Percentiles rank a stretch among this genome's conserved stretches.
Conservation (phyloP, 768 basidiomycete genomes). For the Dictyophora rubrovolvata region DNA sequence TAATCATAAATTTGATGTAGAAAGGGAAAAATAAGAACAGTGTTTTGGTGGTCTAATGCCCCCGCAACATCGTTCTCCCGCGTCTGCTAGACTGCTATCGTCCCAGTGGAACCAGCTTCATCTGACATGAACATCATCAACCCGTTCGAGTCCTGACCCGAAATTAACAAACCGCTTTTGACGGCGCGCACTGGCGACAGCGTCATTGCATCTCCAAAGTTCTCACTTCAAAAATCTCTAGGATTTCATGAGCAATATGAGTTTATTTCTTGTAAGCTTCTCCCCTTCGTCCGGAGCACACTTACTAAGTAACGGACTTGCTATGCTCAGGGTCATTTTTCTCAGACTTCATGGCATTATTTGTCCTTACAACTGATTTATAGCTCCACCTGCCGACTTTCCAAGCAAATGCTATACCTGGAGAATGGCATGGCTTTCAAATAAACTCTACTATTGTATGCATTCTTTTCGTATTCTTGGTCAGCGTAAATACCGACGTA, state of each 20-base stretch:
- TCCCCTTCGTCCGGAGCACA: not conserved
- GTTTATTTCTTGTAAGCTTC: not conserved
- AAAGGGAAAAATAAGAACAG: too few relatives aligned
- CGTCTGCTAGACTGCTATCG: too few relatives aligned
- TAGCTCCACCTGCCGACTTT: constrained; percentile 6
- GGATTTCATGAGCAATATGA: constrained; percentile 3
- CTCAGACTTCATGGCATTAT: not conserved
- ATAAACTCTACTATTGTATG: constrained; percentile 1
- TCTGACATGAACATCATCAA: too few relatives aligned
- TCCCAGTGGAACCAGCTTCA: too few relatives aligned
- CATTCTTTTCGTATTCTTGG: not conserved
- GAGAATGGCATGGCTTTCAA: constrained; percentile 6
- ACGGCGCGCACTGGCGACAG: too few relatives aligned
- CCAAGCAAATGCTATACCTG: not conserved
- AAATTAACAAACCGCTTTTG: too few relatives aligned
- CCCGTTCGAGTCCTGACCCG: too few relatives aligned
- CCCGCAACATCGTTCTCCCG: too few relatives aligned
- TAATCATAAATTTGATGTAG: too few relatives aligned
- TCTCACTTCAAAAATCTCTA: not conserved
- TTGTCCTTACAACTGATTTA: not conserved
- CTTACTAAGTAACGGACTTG: not conserved
- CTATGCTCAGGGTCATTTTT: not conserved
- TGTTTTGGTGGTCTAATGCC: too few relatives aligned
- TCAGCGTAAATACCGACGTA: too few relatives aligned
- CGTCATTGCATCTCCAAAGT: too few relatives aligned